Evolutionary conservation across 305 asterid species (phyloP), one percentile per base, ranked within the genome.

Genomic region (Fraxinus nigra): DNA sequence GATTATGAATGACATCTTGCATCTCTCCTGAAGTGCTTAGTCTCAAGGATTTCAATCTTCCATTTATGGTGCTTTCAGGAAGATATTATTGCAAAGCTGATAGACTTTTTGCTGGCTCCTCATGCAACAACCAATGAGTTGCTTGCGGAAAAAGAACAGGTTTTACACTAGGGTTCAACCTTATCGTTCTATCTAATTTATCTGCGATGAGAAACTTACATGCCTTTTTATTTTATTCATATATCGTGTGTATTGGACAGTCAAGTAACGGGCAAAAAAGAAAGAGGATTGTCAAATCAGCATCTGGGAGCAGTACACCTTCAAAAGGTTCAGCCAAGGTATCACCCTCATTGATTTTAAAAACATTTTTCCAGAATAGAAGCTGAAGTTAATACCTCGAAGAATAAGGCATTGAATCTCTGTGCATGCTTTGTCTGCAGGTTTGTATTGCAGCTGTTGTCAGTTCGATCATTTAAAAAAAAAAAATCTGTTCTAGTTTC

Each of bases 71-170:
- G 65, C 77, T 79, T 75, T 80, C 93, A 97, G 99, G 99, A 97
- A 85, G 99, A 94, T 88, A 86, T 97, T 32, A 85, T 95, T 79
- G 80, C 85, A 32, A 95, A 91, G 92, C 81, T 97, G 91, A 77
- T 92, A n/a, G 98, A 95, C 7, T 97, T 97, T 87, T 83, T 95
- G 92, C 87, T 89, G 87, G 95, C 92, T 79, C 99, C 99, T 84
- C 93, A 91, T 83, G 97, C 97, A 61, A 91, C 93, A 8, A 89
- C 96, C 78, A 77, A 92, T 37, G 96, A 90, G 38, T 84, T 92
- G 76, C 97, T 95, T 79, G 88, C 96, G 43, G 98, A 93, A 37
- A 92, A 89, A 79, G 98, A 95, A 54, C 96, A 90, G 98, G 99
- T 97, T 51, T 34, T 69, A 56, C 59, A 38, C 78, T 24, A n/a